phyloP scores from a whole-genome alignment of 805 yeast genomes.

The Wickerhamomyces bisporus region DNA sequence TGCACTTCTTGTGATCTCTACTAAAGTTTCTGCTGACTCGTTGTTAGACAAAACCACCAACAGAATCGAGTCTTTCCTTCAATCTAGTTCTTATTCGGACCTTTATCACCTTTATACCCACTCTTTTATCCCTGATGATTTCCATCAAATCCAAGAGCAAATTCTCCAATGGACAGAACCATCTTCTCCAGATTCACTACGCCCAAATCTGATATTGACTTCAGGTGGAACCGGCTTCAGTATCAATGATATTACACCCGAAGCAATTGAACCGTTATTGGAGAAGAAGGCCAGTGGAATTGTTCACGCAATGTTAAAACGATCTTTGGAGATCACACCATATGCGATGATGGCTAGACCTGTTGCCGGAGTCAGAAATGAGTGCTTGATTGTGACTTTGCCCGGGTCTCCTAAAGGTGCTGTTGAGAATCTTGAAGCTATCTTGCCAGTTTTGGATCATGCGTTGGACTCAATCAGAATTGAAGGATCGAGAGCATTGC shows the following conservation, averaged over 20 bases:
- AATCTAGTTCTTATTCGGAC: slow-evolving; percentile 2
- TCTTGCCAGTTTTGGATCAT: slow-evolving; percentile 35
- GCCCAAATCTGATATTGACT: slow-evolving; percentile 31
- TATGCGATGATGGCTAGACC: slow-evolving; percentile 46
- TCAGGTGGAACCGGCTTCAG: slow-evolving; percentile 53
- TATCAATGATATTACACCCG: slow-evolving; percentile 43
- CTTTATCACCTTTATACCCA: slow-evolving; percentile 9
- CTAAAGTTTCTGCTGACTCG: not conserved
- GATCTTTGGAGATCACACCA: slow-evolving; percentile 40
- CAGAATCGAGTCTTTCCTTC: slow-evolving; percentile 3
- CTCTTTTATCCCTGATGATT: slow-evolving; percentile 33
- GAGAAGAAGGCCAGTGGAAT: slow-evolving; percentile 45
- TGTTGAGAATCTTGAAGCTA: slow-evolving; percentile 36
- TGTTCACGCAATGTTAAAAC: slow-evolving; percentile 40
- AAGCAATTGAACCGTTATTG: slow-evolving; percentile 38
- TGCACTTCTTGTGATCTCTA: slow-evolving; percentile 5
- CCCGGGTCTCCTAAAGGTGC: slow-evolving; percentile 53
- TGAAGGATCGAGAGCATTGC: slow-evolving; percentile 36
- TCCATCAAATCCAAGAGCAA: slow-evolving; percentile 14
- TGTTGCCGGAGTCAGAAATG: slow-evolving; percentile 39
- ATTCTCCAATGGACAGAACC: slow-evolving; percentile 25
- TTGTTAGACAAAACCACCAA: slow-evolving; percentile 3
- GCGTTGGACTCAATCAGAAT: slow-evolving; percentile 35
- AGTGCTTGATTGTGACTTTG: slow-evolving; percentile 37
- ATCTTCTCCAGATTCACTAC: slow-evolving; percentile 8